Percentiles rank a stretch among this genome's conserved stretches.
Conservation (phyloP, 352 stramenopile species). For the Pythium sukuiense region DNA sequence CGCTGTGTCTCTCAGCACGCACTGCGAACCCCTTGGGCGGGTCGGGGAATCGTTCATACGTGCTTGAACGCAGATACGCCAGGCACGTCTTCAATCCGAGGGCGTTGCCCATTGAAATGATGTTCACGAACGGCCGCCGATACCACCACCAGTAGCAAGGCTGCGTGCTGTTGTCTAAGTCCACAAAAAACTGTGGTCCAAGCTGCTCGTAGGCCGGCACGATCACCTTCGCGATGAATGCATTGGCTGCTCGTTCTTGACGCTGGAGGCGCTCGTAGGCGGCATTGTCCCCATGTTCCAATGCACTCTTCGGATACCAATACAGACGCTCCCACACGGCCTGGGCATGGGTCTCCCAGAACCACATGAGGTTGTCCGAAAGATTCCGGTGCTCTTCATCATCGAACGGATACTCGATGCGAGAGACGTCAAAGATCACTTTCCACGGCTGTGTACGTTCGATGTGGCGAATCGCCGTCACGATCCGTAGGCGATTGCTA, state of each 20-base stretch:
- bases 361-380: background rate
- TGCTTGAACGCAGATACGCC: background rate
- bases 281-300: too few species aligned
- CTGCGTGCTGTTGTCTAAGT: conserved; percentile 11
- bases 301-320: conserved; percentile 7
- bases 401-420: conserved; percentile 24
- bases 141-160: conserved; percentile 25
- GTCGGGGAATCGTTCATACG: conserved; percentile 8
- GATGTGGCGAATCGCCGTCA: background rate
- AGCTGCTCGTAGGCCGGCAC: conserved; percentile 6
- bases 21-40: conserved; percentile 1
- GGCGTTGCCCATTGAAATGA: conserved; percentile 2
- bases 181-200: conserved; percentile 22
- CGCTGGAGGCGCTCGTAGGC: background rate
- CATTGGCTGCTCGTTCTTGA: conserved; percentile 11
- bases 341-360: conserved; percentile 14
- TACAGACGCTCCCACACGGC: conserved; percentile 24
- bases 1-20: background rate
- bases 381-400: background rate
- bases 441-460: conserved; percentile 16
- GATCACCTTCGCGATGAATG: conserved; percentile 13
- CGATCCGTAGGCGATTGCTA: background rate
- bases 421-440: conserved; percentile 9
- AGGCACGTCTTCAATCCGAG: conserved; percentile 3
- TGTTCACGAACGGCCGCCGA: conserved; percentile 11